Percentiles rank a stretch among this genome's conserved stretches.
Conservation (phyloP, 352 stramenopile species). For the Elongisporangium senticosum region DNA sequence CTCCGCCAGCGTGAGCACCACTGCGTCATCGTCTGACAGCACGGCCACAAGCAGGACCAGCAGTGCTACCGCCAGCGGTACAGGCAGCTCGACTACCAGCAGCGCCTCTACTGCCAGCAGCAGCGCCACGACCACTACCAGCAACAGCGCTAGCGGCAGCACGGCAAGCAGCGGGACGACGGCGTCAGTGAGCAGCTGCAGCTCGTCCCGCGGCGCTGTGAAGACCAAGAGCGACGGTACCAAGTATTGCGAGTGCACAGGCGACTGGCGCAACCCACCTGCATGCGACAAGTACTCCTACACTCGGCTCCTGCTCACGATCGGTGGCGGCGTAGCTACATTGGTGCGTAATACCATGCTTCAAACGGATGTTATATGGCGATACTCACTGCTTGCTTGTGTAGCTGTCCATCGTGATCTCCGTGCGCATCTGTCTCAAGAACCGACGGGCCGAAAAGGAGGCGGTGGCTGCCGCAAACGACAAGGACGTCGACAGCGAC, state of each 20-base stretch:
- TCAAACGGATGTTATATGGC: neutral
- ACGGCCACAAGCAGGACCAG: neutral
- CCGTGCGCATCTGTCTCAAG: constrained; percentile 21
- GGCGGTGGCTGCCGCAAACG: neutral
- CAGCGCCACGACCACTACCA: neutral
- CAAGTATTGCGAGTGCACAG: constrained; percentile 27
- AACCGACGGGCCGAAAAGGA: constrained; percentile 19
- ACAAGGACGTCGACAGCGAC: constrained; percentile 4
- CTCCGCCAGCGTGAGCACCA: neutral
- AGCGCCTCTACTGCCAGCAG: neutral
- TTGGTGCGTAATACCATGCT: constrained; percentile 12
- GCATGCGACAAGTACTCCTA: constrained; percentile 29
- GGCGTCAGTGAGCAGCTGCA: constrained; percentile 21
- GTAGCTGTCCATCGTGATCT: constrained; percentile 31
- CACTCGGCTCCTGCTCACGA: constrained; percentile 30
- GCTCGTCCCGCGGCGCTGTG: constrained; percentile 29
- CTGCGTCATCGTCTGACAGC: neutral
- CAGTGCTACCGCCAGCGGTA: neutral
- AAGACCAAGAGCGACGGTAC: constrained; percentile 22
- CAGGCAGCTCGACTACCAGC: neutral
- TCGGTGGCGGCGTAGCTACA: constrained; percentile 30
- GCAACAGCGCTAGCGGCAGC: constrained; percentile 3
- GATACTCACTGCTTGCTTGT: neutral
- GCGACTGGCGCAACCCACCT: constrained; percentile 36
- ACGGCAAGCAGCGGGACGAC: constrained; percentile 3